phyloP scores from a whole-genome alignment of 257 asterid genomes.

The Ballota nigra region DNA sequence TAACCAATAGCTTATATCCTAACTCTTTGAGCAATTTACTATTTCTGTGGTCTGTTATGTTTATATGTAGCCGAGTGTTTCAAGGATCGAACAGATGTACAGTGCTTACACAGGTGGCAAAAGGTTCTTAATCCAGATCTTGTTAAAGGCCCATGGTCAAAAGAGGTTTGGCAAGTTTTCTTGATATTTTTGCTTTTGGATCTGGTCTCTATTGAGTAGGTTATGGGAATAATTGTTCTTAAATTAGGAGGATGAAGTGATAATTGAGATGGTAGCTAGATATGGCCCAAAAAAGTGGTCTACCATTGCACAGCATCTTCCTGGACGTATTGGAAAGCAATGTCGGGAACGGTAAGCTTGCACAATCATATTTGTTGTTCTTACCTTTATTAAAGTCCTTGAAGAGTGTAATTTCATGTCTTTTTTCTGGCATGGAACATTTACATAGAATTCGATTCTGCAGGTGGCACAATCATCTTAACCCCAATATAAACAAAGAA shows the following conservation, averaged over 20 bases:
- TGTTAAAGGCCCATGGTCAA: conserved; percentile 97
- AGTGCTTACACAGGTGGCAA: conserved; percentile 97
- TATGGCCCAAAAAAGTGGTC: conserved; percentile 97
- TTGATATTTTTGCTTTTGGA: conserved; percentile 19
- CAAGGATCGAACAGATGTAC: conserved; percentile 90
- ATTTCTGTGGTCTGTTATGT: conserved; percentile 17
- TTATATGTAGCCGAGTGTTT: conserved; percentile 74
- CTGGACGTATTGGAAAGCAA: conserved; percentile 98
- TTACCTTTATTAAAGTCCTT: background rate
- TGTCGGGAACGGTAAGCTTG: conserved; percentile 83
- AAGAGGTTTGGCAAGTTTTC: conserved; percentile 57
- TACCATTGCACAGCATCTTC: conserved; percentile 89
- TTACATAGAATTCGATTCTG: conserved; percentile 11
- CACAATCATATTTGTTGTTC: conserved; percentile 12
- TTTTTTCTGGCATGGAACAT: conserved; percentile 7
- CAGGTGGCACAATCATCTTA: conserved; percentile 98
- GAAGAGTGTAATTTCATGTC: background rate
- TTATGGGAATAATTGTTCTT: conserved; percentile 5
- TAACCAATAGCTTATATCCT: conserved; percentile 13
- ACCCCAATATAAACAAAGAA: conserved; percentile 82
- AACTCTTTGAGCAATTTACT: conserved; percentile 21
- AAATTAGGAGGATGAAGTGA: conserved; percentile 81
- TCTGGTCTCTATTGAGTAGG: background rate
- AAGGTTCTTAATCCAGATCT: conserved; percentile 94
- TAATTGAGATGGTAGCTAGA: conserved; percentile 65